Conservation (phyloP, 2,329 filamentous ascomycete species). For the Colletotrichum lupini region DNA sequence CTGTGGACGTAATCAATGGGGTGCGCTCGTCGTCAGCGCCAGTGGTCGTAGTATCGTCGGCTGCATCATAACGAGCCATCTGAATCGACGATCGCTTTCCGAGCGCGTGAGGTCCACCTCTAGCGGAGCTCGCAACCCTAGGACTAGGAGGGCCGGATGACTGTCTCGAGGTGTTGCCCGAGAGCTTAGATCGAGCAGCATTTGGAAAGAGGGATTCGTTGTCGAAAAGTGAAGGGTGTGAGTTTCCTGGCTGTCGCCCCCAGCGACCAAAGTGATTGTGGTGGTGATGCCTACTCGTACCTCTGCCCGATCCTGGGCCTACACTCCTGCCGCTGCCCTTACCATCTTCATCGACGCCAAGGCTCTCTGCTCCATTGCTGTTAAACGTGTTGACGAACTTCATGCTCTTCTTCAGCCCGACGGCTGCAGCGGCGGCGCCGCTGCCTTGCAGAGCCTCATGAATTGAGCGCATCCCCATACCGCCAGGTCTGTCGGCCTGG, state of each 20-base stretch:
- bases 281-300: slow-evolving; percentile 81
- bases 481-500: slow-evolving; percentile 68
- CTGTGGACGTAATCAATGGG: slow-evolving; percentile 74
- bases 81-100: slow-evolving; percentile 67
- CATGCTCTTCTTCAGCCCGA: slow-evolving; percentile 89
- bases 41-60: slow-evolving; percentile 68
- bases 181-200: slow-evolving; percentile 71
- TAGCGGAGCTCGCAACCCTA: slow-evolving; percentile 49
- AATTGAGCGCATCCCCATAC: slow-evolving; percentile 68
- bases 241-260: slow-evolving; percentile 75
- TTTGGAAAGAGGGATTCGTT: slow-evolving; percentile 83
- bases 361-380: slow-evolving; percentile 63
- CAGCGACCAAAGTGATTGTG: slow-evolving; percentile 75
- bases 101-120: slow-evolving; percentile 37
- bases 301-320: slow-evolving; percentile 68
- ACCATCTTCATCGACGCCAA: slow-evolving; percentile 74
- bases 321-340: slow-evolving; percentile 71
- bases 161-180: slow-evolving; percentile 66
- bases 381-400: slow-evolving; percentile 90
- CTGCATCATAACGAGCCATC: slow-evolving; percentile 79
- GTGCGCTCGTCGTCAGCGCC: slow-evolving; percentile 89
- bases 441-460: slow-evolving; percentile 52
- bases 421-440: slow-evolving; percentile 47
- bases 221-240: slow-evolving; percentile 78
- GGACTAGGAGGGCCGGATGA: slow-evolving; percentile 79